phyloP scores from a whole-genome alignment of 305 asterid species.

The Solanum hybrid region DNA sequence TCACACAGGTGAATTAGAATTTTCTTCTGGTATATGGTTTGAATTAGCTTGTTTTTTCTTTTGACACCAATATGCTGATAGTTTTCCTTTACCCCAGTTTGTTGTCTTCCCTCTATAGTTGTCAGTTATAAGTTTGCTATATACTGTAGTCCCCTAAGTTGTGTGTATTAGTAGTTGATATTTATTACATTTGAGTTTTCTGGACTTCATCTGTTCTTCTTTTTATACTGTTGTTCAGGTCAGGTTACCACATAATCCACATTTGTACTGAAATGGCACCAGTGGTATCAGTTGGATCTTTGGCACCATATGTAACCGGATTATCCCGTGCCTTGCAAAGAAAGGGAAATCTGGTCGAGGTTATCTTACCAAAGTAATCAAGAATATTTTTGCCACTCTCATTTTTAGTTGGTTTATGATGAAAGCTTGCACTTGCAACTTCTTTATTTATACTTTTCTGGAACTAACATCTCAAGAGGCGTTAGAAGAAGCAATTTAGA shows the following conservation, averaged over 20 bases:
- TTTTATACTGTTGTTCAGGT: slow-evolving; percentile 31
- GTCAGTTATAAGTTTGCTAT: neutral
- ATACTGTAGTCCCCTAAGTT: neutral
- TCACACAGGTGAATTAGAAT: neutral
- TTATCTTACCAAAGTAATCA: slow-evolving; percentile 80
- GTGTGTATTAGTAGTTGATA: neutral
- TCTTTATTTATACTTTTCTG: neutral
- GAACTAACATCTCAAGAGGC: neutral
- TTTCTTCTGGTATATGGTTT: neutral
- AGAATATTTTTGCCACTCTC: slow-evolving; percentile 5
- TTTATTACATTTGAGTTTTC: neutral
- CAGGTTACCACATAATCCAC: slow-evolving; percentile 61
- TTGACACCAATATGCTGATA: neutral
- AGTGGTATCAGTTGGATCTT: slow-evolving; percentile 58
- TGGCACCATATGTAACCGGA: slow-evolving; percentile 67
- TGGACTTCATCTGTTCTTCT: slow-evolving; percentile 1
- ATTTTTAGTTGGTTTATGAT: neutral
- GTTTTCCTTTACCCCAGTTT: neutral
- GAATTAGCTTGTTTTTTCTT: neutral
- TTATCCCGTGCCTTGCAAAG: slow-evolving; percentile 64
- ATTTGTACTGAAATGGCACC: slow-evolving; percentile 90
- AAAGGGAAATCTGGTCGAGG: slow-evolving; percentile 76
- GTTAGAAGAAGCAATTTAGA: neutral
- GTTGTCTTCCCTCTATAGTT: neutral
- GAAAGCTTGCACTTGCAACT: neutral